Base-by-base conservation (phyloP, 2,329 filamentous ascomycete genomes). In the Beauveria sp. region DNA sequence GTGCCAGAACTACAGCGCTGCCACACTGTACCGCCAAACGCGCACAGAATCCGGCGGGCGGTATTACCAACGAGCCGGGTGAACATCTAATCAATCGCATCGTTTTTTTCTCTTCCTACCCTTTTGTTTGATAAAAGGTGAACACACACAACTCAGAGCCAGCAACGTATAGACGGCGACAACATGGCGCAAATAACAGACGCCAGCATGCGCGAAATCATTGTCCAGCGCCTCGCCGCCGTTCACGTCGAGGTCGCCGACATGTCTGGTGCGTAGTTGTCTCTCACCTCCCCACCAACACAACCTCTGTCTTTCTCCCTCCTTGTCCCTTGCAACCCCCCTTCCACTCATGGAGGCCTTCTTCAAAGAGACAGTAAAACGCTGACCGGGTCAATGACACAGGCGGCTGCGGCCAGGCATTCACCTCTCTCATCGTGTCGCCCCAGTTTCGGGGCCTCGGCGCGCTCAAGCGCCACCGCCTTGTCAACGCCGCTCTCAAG, bases 231-330 rank as follows among this genome's bases (percentile, higher is more conserved):
- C 65, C 80, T 97, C 59, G 81, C 85, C 61, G 91, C 92, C 24
- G 80, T 82, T 30, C 84, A 96, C 76, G 91, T 96, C 65, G 87
- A 94, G 69, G 91, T 97, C 67, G 89, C 90, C 65, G 93, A 97
- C 76, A 86, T 96, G 80, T 96, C 92, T 65, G 93, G 92, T 96
- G 83, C 62, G 79, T 72, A 22, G 20, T 54, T 54, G 16, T 34
- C 43, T 37, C 10, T 46, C 20, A 10, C 5, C 20, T 20, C 44
- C 18, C 20, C 20, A 34, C 26, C 47, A 50, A 52, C 28, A 48
- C 50, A 22, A 22, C 52, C 24, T 4, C 24, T 24, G 3, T 5
- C 9, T 14, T 12, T 16, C 20, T 3, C 8, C 20, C 1, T 22
- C 37, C 22, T 24, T 8, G 10, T 20, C 26, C n/a, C 8, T 18